These are phyloP conservation scores for Cyberlindnera amylophila DNA, from an alignment of 805 yeast genomes.

Conservation along the genomic window DNA sequence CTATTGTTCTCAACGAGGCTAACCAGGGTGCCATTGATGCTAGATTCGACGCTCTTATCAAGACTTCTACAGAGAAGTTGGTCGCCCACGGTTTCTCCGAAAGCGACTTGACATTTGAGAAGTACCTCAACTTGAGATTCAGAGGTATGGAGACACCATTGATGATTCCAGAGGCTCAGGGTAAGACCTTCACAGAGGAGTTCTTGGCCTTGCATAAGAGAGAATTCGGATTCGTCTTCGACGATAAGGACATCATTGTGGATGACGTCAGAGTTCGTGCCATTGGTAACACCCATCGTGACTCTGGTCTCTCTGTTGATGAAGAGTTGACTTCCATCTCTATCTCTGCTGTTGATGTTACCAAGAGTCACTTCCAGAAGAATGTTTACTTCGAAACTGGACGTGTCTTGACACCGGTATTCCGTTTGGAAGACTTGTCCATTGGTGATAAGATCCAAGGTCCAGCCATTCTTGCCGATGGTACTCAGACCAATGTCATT, in stretches of 20 bases:
- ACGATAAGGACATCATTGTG: slow-evolving; percentile 54
- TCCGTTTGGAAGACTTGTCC: slow-evolving; percentile 46
- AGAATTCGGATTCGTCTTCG: slow-evolving; percentile 71
- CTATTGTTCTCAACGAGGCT: slow-evolving; percentile 36
- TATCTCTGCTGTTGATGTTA: slow-evolving; percentile 23
- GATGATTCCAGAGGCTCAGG: slow-evolving; percentile 46
- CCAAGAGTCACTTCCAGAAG: slow-evolving; percentile 35
- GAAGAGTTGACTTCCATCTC: slow-evolving; percentile 45
- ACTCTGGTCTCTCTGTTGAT: slow-evolving; percentile 42
- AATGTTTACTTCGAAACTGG: slow-evolving; percentile 55
- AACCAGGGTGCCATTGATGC: slow-evolving; percentile 34
- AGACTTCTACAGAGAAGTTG: slow-evolving; percentile 40
- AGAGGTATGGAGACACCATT: slow-evolving; percentile 87
- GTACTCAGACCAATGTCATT: slow-evolving; percentile 62
- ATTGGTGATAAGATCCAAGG: slow-evolving; percentile 56
- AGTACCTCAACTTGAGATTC: slow-evolving; percentile 72
- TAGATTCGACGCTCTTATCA: slow-evolving; percentile 43
- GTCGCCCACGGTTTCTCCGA: slow-evolving; percentile 50
- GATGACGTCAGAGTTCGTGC: slow-evolving; percentile 76
- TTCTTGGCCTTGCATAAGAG: slow-evolving; percentile 56
- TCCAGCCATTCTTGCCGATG: slow-evolving; percentile 46
- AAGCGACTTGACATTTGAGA: slow-evolving; percentile 49
- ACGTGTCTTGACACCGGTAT: slow-evolving; percentile 50
- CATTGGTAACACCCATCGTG: slow-evolving; percentile 53
- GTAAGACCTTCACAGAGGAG: slow-evolving; percentile 35